Base-by-base conservation (phyloP, 2,329 filamentous ascomycete species). In the Furcasterigmium furcatum region DNA sequence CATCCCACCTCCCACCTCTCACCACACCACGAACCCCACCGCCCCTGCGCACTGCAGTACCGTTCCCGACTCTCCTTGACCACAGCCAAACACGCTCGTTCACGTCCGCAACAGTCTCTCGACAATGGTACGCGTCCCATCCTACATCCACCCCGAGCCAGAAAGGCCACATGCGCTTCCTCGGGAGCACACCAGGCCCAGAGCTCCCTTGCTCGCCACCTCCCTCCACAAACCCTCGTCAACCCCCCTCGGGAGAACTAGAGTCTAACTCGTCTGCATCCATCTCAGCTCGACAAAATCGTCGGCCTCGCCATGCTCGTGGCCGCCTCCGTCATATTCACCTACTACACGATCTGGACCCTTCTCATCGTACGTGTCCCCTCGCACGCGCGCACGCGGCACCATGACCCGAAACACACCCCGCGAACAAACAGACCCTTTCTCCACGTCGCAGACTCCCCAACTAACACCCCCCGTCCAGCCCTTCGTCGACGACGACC, bases 271-370 rank as follows among this genome's bases (percentile, higher is more conserved):
- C 24, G 12, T 30, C 29, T 27, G 13, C 19, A 40, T 19, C 41
- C 4, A 22, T 30, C 21, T 13, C 67, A 99, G 94, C 87, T 96
- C 73, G 94, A 95, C 80, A 91, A 89, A 82, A 80, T 83, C 64
- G 75, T 81, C 62, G 79, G 79, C 64, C 73, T 82, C 75, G 77
- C 79, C 79, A 83, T 83, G 79, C 76, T 83, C 66, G 78, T 80
- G 78, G 79, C 77, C 66, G 77, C 79, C 60, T 75, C 78, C 53
- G 74, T 80, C 66, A 74, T 83, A 60, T 83, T 83, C 60, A 71
- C 79, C 60, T 99, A 99, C 81, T 99, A 99, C 76, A 94, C 90
- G 53, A 82, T 96, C 69, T 99, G 94, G 94, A 96, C 94, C 22
- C 79, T 99, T 54, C 79, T 97, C 55, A 97, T 99, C 88, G 94